These are phyloP conservation scores for Claviceps pusilla DNA, from an alignment of 2,329 filamentous ascomycete genomes.

Conservation along the genomic window DNA sequence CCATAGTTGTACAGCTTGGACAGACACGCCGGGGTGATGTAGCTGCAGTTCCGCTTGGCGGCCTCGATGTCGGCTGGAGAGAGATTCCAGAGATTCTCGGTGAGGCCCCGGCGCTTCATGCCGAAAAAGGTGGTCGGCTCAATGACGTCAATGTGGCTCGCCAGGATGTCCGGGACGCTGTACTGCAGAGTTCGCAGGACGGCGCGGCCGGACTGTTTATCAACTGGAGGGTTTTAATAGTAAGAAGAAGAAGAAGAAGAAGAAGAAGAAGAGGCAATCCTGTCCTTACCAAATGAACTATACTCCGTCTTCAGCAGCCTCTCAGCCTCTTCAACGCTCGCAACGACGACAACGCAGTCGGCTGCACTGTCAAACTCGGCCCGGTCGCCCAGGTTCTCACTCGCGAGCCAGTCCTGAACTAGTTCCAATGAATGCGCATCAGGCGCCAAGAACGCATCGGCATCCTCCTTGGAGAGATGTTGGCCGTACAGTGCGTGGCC, in stretches of 20 bases:
- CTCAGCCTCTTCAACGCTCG: constrained; percentile 2
- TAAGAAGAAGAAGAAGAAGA: background rate
- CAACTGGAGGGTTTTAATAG: background rate
- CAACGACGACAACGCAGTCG: background rate
- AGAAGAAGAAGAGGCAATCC: background rate
- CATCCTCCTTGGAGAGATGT: constrained; percentile 3
- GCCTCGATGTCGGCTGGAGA: too few relatives aligned
- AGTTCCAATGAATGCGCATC: background rate
- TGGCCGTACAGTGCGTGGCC: constrained; percentile 3
- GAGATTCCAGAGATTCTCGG: background rate
- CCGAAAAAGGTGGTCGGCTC: constrained; percentile 5
- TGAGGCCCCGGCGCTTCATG: background rate
- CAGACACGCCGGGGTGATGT: background rate
- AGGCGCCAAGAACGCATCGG: constrained; percentile 2
- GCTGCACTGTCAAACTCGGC: background rate
- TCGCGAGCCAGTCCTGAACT: constrained; percentile 2
- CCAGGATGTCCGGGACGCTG: constrained; percentile 3
- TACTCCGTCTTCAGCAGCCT: constrained; percentile 2
- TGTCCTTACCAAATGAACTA: background rate
- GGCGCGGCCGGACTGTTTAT: background rate
- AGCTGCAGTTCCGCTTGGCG: background rate
- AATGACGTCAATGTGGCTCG: constrained; percentile 5
- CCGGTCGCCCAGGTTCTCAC: background rate
- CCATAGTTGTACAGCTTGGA: constrained; percentile 2
- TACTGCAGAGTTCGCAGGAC: constrained; percentile 4